phyloP scores from a whole-genome alignment of 1,284 basidiomycete species.

The Tilletia walkeri region DNA sequence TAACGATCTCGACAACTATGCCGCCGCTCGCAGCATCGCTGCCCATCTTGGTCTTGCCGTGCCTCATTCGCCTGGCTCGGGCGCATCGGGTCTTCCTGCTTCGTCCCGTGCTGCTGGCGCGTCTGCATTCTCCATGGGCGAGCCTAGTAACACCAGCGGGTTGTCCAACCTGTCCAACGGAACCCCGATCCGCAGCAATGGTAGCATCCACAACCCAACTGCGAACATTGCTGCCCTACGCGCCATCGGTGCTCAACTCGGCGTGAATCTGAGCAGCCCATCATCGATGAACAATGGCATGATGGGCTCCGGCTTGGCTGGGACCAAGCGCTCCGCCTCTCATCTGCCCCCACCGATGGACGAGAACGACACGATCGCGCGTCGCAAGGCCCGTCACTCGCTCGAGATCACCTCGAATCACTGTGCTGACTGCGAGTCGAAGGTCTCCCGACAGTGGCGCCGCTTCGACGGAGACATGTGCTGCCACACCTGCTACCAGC shows the following conservation, averaged over 20 bases:
- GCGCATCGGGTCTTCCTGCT: slow-evolving; percentile 1
- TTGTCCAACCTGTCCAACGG: background rate
- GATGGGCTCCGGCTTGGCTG: background rate
- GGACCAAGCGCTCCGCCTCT: background rate
- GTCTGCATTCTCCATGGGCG: background rate
- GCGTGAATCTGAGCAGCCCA: background rate
- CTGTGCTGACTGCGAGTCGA: slow-evolving; percentile 10
- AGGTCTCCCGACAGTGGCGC: slow-evolving; percentile 8
- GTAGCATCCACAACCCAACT: slow-evolving; percentile 6
- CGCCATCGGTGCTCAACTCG: slow-evolving; percentile 3
- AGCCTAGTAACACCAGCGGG: slow-evolving; percentile 9
- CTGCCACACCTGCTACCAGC: slow-evolving; percentile 16
- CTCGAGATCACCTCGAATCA: slow-evolving; percentile 8
- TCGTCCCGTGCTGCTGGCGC: background rate
- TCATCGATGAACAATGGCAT: background rate
- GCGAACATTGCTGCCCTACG: slow-evolving; percentile 9
- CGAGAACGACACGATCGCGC: slow-evolving; percentile 10
- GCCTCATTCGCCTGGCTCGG: slow-evolving; percentile 7
- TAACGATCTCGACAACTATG: slow-evolving; percentile 9
- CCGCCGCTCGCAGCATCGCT: slow-evolving; percentile 1
- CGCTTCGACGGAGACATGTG: slow-evolving; percentile 16
- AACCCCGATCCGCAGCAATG: background rate
- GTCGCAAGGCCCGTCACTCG: slow-evolving; percentile 13
- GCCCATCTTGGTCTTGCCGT: slow-evolving; percentile 8
- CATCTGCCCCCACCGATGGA: background rate